Percentiles rank a stretch among this genome's conserved stretches.
These are phyloP conservation scores for Diaporthe nobilis DNA, from an alignment of 2,329 filamentous ascomycete species.

Conservation along the genomic window DNA sequence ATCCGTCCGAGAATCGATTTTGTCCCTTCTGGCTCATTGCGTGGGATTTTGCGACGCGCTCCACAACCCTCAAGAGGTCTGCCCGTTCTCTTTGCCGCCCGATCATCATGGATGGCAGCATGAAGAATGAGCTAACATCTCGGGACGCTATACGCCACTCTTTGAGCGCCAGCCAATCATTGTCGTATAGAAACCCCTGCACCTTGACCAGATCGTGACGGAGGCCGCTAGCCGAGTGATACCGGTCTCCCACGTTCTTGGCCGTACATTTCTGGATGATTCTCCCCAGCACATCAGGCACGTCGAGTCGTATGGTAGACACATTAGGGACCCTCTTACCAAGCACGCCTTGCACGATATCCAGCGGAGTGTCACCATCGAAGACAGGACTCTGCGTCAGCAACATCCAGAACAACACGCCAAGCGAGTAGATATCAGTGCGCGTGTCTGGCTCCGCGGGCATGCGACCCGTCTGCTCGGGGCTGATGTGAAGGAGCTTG, in stretches of 20 bases:
- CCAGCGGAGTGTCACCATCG: slow-evolving; percentile 83
- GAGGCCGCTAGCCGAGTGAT: slow-evolving; percentile 89
- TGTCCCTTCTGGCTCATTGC: slow-evolving; percentile 58
- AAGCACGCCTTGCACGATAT: slow-evolving; percentile 92
- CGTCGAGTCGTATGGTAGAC: slow-evolving; percentile 82
- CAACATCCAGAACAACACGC: slow-evolving; percentile 90
- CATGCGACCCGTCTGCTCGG: slow-evolving; percentile 94
- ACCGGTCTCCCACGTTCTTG: slow-evolving; percentile 88
- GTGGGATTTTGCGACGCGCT: slow-evolving; percentile 80
- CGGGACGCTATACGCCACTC: slow-evolving; percentile 84
- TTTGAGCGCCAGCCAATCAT: slow-evolving; percentile 78
- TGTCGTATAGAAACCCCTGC: slow-evolving; percentile 80
- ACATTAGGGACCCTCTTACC: slow-evolving; percentile 83
- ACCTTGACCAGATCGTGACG: slow-evolving; percentile 85
- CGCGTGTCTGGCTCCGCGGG: slow-evolving; percentile 91
- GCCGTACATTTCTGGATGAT: slow-evolving; percentile 95
- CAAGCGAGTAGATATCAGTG: slow-evolving; percentile 94
- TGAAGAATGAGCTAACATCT: slow-evolving; percentile 93
- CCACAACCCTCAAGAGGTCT: slow-evolving; percentile 80
- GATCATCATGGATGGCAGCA: slow-evolving; percentile 85
- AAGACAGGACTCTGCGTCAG: slow-evolving; percentile 86
- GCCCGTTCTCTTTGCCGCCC: slow-evolving; percentile 81
- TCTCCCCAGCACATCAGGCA: slow-evolving; percentile 84
- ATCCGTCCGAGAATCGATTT: slow-evolving; percentile 67
- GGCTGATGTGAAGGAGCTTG: slow-evolving; percentile 92